Base-by-base conservation (phyloP, 345 rosid genomes). In the Hibiscus tridactylites region DNA sequence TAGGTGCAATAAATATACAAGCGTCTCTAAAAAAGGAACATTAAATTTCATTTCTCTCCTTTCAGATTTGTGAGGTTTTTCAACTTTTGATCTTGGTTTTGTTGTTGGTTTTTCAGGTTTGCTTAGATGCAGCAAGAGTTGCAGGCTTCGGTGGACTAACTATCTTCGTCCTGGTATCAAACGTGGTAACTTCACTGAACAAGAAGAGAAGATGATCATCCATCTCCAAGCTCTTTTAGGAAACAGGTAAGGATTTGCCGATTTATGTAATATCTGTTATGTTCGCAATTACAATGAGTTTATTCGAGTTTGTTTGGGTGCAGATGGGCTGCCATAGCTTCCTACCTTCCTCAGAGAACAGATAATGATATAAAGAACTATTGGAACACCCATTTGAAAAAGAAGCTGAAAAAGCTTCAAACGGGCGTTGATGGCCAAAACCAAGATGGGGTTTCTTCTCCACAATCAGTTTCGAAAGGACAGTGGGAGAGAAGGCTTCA, bases 251-350 rank as follows among this genome's bases (percentile, higher is more conserved):
- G 31, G 24, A 3, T 12, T 49, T 46, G 13, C 16, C 3, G 4
- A 46, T 46, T 3, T 3, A 9, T 3, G 15, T 44, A 44, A 44
- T 2, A 46, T 46, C 1, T 3, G 13, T 49, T 13, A 49, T 3
- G n/a, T 13, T 12, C 21, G 57, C 2, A 52, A 52, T 52, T 2
- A 0, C 17, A 2, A 50, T 50, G 15, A 50, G 3, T 50, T 46
- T 3, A 13, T 11, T 3, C 3, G 9, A 8, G 42, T 10, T 72
- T 68, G 9, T 68, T 46, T 56, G 0, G 13, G 60, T 78, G 72
- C 81, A 94, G 98, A 83, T 94, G 98, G 98, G 98, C 98, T 58
- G 97, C 99, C 54, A 95, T 95, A 79, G 99, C 99, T 50, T 92
- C 99, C 3, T 92, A 95, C 63, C 97, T 95, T 80, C 97, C 99